Conservation (phyloP, 2,329 filamentous ascomycete genomes). For the Colletotrichum filicis region DNA sequence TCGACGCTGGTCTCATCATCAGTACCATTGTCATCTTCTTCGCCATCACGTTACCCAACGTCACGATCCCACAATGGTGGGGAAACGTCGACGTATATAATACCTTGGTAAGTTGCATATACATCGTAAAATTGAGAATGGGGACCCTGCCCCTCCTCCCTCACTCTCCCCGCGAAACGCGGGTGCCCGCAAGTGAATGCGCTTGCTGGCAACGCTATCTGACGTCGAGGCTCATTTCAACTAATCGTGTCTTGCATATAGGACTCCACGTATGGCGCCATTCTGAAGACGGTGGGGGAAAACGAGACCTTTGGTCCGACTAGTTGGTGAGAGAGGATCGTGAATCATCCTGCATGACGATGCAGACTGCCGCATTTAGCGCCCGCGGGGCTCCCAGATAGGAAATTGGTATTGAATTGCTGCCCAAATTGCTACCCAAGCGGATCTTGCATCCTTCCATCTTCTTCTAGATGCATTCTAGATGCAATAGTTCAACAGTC, state of each 20-base stretch:
- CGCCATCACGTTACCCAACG: conserved; percentile 44
- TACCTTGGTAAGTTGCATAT: conserved; percentile 41
- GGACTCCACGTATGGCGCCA: conserved; percentile 39
- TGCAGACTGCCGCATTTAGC: conserved; percentile 27
- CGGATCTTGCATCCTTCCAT: neutral
- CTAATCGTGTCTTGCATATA: conserved; percentile 3
- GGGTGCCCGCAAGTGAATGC: neutral
- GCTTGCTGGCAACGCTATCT: neutral
- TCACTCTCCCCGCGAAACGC: neutral
- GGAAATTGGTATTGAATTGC: conserved; percentile 7
- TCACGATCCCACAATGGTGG: conserved; percentile 54
- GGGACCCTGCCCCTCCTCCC: neutral
- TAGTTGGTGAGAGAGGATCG: conserved; percentile 41
- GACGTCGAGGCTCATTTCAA: neutral
- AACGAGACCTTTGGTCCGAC: conserved; percentile 45
- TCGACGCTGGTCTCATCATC: conserved; percentile 52
- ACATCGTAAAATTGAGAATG: neutral
- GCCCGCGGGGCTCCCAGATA: neutral
- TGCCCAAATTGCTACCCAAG: conserved; percentile 32
- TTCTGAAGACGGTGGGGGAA: conserved; percentile 39
- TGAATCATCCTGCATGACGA: conserved; percentile 19
- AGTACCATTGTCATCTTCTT: conserved; percentile 47
- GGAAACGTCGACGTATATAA: conserved; percentile 62
- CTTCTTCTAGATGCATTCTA: neutral
- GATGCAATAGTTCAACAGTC: neutral